A percentile compares a stretch with the other conserved stretches of the same genome.
These are phyloP conservation scores for Thinopyrum elongatum DNA, from an alignment of 176 grass and related monocot species.

Conservation along the genomic window DNA sequence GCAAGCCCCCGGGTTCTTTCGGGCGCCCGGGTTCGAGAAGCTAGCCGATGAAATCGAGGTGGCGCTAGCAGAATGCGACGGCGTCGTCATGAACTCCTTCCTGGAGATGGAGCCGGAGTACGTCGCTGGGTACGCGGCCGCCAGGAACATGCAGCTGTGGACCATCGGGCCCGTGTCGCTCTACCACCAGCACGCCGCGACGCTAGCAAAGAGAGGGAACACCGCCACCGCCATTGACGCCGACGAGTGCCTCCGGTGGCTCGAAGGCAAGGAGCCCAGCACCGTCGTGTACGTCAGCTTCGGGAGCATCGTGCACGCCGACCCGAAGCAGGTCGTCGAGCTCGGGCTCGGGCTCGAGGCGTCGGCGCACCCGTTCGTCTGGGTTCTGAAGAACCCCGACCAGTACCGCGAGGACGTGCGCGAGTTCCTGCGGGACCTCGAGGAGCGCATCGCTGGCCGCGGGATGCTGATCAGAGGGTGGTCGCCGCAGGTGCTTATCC, in stretches of 20 bases:
- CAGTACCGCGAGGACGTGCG: neutral
- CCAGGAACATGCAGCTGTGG: conserved; percentile 55
- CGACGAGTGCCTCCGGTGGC: conserved; percentile 48
- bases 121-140: conserved; percentile 36
- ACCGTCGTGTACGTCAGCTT: conserved; percentile 78
- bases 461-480: conserved; percentile 54
- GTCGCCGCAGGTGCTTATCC: conserved; percentile 61
- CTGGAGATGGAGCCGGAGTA: conserved; percentile 52
- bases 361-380: conserved; percentile 44
- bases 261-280: conserved; percentile 29
- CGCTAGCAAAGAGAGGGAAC: conserved; percentile 27
- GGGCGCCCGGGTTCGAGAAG: neutral
- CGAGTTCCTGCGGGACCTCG: conserved; percentile 4
- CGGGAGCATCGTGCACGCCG: conserved; percentile 45
- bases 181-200: conserved; percentile 27
- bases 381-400: conserved; percentile 39
- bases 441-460: conserved; percentile 27
- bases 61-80: conserved; percentile 29
- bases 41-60: neutral
- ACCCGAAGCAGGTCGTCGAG: conserved; percentile 43
- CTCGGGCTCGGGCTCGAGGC: conserved; percentile 52
- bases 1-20: conserved; percentile 39
- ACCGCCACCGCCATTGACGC: conserved; percentile 21
- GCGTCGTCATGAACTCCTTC: conserved; percentile 60
- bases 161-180: conserved; percentile 54